Base-by-base conservation (phyloP, 208 protist genomes). In the Porcisia hertigi region DNA sequence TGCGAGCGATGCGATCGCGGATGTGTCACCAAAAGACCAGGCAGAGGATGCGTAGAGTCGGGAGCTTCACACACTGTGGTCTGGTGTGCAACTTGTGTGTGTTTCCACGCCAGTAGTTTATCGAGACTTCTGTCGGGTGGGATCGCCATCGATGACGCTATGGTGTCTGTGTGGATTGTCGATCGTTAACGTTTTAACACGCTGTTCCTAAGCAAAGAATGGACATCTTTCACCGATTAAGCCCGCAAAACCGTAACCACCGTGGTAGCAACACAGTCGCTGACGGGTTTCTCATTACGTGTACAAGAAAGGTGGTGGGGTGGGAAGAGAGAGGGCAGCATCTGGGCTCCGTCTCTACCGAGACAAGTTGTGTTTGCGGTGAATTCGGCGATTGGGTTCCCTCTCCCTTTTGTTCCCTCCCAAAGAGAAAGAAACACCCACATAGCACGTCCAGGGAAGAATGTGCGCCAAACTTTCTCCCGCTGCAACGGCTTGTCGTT, bases 21-120 rank as follows among this genome's bases (percentile, higher is more conserved):
- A 75, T 11, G 64, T 70, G 25, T 52, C 52, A 14, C 75, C 49
- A 7, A 58, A 47, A 25, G 66, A 67, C 34, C 77, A 71, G 53
- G 73, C 60, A 9, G 63, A 71, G 39, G 75, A 59, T 23, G 58
- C 43, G 6, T 76, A 77, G 57, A 16, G 14, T 36, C 14, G 47
- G 25, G n/a, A 36, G 25, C 47, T 18, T 23, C 30, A 71, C 47
- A 53, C 11, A 12, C 25, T 14, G 43, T 57, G 47, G 66, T 41
- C 18, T 34, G 7, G 41, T 25, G 23, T 34, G 23, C 14, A 20
- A 30, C 41, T 25, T 2, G 20, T 67, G 63, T 30, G 63, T 25
- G 23, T 49, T 67, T 9, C 30, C 30, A 49, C 63, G 52, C 8
- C 16, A 52, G 63, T 67, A 43, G 18, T 25, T 47, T 43, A 65